phyloP scores from a whole-genome alignment of 177 flowering plant species.

The Vitis hybrid region DNA sequence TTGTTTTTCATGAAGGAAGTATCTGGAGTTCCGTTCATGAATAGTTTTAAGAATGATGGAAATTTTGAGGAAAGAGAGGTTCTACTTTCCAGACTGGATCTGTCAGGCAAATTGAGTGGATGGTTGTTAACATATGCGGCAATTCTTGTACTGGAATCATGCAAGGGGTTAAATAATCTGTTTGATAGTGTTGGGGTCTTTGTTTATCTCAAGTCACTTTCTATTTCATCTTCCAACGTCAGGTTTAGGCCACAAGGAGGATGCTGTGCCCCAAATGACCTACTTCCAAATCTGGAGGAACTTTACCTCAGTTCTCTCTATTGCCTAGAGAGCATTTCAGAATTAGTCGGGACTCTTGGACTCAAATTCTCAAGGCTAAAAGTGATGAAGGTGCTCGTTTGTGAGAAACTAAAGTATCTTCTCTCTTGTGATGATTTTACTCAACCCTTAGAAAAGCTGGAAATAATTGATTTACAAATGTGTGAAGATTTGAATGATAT shows the following conservation, averaged over 20 bases:
- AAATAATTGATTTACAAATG: constrained; percentile 5
- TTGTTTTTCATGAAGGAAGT: too few relatives aligned
- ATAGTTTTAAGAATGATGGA: too few relatives aligned
- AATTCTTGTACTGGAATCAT: too few relatives aligned
- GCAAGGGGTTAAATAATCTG: background rate
- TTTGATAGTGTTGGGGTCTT: constrained; percentile 3
- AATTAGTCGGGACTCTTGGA: constrained; percentile 9
- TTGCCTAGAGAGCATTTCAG: constrained; percentile 2
- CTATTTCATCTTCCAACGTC: background rate
- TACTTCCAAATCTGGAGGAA: constrained; percentile 14
- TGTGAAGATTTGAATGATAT: background rate
- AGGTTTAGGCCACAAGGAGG: constrained; percentile 1
- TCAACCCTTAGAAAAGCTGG: constrained; percentile 6
- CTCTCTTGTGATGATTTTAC: background rate
- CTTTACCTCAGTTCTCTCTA: background rate
- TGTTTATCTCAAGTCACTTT: constrained; percentile 1
- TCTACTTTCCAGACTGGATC: too few relatives aligned
- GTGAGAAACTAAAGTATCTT: constrained; percentile 4
- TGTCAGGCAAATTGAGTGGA: too few relatives aligned
- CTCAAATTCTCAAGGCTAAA: constrained; percentile 1
- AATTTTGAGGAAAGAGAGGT: too few relatives aligned
- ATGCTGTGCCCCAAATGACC: constrained; percentile 2
- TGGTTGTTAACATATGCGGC: too few relatives aligned
- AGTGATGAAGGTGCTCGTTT: background rate
- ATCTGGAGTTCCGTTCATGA: too few relatives aligned